phyloP scores from a whole-genome alignment of 2,329 filamentous ascomycete genomes.

The Penicillium crustosum region DNA sequence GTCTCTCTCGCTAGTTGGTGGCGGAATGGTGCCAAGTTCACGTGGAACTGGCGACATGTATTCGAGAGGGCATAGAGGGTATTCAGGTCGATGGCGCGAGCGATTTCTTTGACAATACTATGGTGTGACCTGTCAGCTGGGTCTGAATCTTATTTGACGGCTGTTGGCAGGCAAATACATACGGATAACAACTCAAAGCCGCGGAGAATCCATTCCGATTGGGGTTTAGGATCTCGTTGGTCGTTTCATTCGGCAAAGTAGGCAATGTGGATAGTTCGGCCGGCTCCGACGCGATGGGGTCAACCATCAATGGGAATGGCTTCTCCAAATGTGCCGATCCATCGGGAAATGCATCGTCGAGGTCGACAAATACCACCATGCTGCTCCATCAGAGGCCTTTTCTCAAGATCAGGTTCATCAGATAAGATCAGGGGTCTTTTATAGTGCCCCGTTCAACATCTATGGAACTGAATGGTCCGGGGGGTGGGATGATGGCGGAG shows the following conservation, averaged over 20 bases:
- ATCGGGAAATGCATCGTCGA: constrained; percentile 40
- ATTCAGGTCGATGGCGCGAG: constrained; percentile 78
- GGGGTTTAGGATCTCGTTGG: background rate
- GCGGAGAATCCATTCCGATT: constrained; percentile 43
- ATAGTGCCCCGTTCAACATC: background rate
- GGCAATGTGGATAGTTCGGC: constrained; percentile 16
- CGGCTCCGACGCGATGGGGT: constrained; percentile 13
- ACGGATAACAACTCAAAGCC: constrained; percentile 52
- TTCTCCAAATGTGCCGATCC: constrained; percentile 22
- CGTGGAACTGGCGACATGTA: constrained; percentile 77
- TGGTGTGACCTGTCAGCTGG: constrained; percentile 18
- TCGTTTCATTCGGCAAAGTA: constrained; percentile 9
- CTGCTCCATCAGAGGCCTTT: constrained; percentile 29
- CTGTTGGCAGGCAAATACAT: constrained; percentile 27
- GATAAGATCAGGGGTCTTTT: constrained; percentile 20
- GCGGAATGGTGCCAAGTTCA: constrained; percentile 76
- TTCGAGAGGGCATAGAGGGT: constrained; percentile 78
- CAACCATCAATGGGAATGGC: constrained; percentile 19
- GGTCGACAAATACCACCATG: constrained; percentile 52
- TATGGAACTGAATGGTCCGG: constrained; percentile 2
- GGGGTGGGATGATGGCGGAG: constrained; percentile 28
- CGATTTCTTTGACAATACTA: constrained; percentile 76
- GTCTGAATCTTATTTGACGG: background rate
- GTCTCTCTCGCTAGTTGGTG: constrained; percentile 70
- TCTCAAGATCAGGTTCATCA: constrained; percentile 23